phyloP scores from a whole-genome alignment of 2,329 filamentous ascomycete genomes.

The Emmonsia crescens region DNA sequence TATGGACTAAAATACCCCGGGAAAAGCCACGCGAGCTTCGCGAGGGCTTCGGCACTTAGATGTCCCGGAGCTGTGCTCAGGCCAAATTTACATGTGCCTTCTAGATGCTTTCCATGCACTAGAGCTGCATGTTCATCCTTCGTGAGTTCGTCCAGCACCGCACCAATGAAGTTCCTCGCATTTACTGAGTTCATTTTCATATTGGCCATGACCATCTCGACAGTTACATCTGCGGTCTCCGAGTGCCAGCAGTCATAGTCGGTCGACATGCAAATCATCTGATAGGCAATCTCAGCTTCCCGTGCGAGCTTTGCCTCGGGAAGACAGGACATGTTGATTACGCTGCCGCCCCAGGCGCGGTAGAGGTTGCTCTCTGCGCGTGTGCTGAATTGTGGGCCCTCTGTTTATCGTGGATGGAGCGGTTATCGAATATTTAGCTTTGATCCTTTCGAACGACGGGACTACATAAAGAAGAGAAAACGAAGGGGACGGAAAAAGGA shows the following conservation, averaged over 20 bases:
- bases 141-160: constrained; percentile 75
- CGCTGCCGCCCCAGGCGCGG: constrained; percentile 80
- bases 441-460: background rate
- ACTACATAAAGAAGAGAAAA: background rate
- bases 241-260: constrained; percentile 97
- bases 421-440: background rate
- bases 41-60: constrained; percentile 60
- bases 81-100: constrained; percentile 64
- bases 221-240: constrained; percentile 66
- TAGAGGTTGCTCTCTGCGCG: constrained; percentile 94
- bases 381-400: constrained; percentile 97
- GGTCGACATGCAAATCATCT: constrained; percentile 98
- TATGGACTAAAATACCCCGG: constrained; percentile 57
- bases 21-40: constrained; percentile 79
- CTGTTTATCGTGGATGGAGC: constrained; percentile 33
- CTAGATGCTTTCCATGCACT: constrained; percentile 70
- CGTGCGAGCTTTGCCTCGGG: constrained; percentile 93
- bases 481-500: constrained; percentile 1
- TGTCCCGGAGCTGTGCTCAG: constrained; percentile 75
- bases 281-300: constrained; percentile 92
- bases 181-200: constrained; percentile 92
- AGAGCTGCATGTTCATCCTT: constrained; percentile 65
- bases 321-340: constrained; percentile 97
- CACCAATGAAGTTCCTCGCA: constrained; percentile 71
- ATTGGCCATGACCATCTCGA: constrained; percentile 93